Evolutionary conservation across 495 filamentous ascomycete species (phyloP).

Genomic region (Tuber indicum): DNA sequence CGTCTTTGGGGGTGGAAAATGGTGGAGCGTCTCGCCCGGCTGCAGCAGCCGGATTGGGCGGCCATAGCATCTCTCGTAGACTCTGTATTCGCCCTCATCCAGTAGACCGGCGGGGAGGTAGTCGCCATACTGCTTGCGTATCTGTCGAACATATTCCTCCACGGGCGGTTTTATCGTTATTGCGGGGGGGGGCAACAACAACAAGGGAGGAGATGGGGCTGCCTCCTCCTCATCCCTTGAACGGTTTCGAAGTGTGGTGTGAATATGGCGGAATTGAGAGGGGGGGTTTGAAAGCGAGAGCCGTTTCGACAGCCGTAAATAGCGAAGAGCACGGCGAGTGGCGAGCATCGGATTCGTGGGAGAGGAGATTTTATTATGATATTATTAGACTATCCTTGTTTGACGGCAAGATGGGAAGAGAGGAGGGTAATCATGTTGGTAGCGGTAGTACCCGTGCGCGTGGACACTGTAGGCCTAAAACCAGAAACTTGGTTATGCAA

Average conservation of each 20-base stretch:
- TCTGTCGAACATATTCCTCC: constrained; percentile 60
- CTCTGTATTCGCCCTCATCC: constrained; percentile 58
- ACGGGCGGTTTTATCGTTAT: constrained; percentile 30
- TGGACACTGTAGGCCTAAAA: background rate
- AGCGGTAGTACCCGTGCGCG: too few relatives aligned
- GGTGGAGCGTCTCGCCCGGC: constrained; percentile 48
- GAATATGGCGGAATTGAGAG: background rate
- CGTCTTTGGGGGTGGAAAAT: background rate
- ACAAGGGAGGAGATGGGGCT: background rate
- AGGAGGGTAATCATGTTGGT: too few relatives aligned
- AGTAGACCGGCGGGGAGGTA: constrained; percentile 68
- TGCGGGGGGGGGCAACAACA: background rate
- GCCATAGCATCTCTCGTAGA: constrained; percentile 81
- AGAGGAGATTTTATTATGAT: background rate
- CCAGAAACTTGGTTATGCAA: background rate
- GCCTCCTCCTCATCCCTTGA: background rate
- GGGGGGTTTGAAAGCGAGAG: background rate
- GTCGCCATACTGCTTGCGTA: constrained; percentile 69
- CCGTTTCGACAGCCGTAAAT: background rate
- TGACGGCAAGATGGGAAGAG: too few relatives aligned
- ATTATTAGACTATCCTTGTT: too few relatives aligned
- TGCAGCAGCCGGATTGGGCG: constrained; percentile 53
- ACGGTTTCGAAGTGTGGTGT: background rate
- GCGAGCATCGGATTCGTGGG: background rate
- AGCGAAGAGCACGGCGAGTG: background rate